Conservation (phyloP, 768 basidiomycete species). For the Galerina sulciceps region DNA sequence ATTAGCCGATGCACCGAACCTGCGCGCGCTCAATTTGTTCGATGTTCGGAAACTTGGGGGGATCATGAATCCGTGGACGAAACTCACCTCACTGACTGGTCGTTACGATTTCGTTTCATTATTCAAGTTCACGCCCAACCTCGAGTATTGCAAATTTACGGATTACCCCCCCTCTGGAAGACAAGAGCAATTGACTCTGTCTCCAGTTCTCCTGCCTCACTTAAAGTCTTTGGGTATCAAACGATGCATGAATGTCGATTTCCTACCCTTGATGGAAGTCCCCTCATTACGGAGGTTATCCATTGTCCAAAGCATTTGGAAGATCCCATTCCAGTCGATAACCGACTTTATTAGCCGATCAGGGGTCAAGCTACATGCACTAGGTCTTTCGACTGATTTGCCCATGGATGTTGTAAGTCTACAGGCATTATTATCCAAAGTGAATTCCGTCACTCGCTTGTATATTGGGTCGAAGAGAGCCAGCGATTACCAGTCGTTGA, state of each 20-base stretch:
- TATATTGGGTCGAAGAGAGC: conserved; percentile 3
- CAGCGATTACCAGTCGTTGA: background rate
- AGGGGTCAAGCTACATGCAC: background rate
- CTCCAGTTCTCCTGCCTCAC: background rate
- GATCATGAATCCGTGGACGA: background rate
- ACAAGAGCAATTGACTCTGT: background rate
- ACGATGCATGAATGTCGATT: background rate
- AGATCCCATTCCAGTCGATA: background rate
- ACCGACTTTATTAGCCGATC: background rate
- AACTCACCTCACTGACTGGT: background rate
- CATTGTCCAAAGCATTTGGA: background rate
- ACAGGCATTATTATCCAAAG: background rate
- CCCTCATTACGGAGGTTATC: background rate
- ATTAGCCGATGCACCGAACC: background rate
- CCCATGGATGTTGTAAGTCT: background rate
- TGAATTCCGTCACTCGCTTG: background rate
- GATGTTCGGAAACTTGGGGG: background rate
- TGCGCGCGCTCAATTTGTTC: background rate
- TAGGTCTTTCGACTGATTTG: background rate
- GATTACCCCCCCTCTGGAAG: background rate
- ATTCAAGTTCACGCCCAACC: background rate
- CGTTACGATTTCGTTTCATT: background rate
- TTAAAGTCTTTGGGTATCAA: background rate
- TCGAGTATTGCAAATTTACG: background rate
- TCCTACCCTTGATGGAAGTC: background rate